Percentiles rank a stretch among this genome's conserved stretches.
Evolutionary conservation across 352 stramenopile species (phyloP).

Genomic region (Phytophthora pluvialis): DNA sequence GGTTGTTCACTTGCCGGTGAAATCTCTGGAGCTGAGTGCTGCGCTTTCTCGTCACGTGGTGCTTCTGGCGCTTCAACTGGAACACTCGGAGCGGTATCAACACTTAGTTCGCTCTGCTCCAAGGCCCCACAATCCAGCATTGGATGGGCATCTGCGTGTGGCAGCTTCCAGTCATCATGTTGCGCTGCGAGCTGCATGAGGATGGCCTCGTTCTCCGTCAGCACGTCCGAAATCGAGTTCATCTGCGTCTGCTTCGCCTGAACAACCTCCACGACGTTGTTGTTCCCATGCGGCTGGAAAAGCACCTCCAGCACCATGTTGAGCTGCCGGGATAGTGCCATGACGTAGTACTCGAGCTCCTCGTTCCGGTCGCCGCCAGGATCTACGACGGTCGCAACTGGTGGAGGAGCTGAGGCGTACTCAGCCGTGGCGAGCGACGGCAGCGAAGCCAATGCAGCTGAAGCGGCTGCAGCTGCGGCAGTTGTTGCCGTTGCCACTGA

Average conservation of each 20-base stretch:
- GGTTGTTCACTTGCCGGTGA: not conserved
- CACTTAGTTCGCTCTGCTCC: not conserved
- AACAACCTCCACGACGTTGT: conserved; percentile 33
- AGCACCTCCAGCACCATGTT: conserved; percentile 69
- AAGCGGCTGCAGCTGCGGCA: conserved; percentile 17
- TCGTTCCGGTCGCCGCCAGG: conserved; percentile 27
- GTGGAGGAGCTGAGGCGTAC: not conserved
- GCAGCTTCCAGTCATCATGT: conserved; percentile 10
- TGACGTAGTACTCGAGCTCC: conserved; percentile 65
- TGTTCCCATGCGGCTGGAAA: conserved; percentile 48
- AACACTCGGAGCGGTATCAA: too few species aligned
- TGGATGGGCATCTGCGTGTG: not conserved
- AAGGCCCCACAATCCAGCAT: not conserved
- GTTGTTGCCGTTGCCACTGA: conserved; percentile 12
- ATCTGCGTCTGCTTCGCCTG: conserved; percentile 50
- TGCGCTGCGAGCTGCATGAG: conserved; percentile 49
- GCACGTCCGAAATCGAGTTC: conserved; percentile 54
- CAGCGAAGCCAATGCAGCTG: conserved; percentile 21
- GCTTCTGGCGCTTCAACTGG: not conserved
- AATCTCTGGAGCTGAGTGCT: not conserved
- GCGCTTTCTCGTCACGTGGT: not conserved
- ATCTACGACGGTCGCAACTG: conserved; percentile 18
- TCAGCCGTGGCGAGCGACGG: conserved; percentile 14
- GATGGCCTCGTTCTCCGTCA: conserved; percentile 68
- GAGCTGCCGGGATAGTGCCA: conserved; percentile 63